These are phyloP conservation scores for Heliamphora exappendiculata DNA, from an alignment of 148 eudicot genomes.

Conservation along the genomic window DNA sequence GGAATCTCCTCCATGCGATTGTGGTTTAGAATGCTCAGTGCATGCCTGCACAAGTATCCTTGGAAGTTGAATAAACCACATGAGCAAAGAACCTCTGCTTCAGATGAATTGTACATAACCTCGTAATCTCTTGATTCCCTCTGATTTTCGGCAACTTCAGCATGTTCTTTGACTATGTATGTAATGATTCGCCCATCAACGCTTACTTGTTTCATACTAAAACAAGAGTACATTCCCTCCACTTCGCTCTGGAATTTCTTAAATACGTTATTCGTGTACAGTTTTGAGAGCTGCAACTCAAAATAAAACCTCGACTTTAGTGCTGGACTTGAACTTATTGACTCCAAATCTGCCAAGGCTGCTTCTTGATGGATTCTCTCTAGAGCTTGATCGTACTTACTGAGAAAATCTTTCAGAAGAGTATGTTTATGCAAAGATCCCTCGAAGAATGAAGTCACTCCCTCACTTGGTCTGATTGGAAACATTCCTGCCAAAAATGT, in stretches of 20 bases:
- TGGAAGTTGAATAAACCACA: constrained; percentile 32
- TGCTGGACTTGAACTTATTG: constrained; percentile 6
- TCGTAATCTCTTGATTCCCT: constrained; percentile 22
- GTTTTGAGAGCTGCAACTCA: constrained; percentile 32
- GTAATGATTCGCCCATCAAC: constrained; percentile 23
- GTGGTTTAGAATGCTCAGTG: constrained; percentile 20
- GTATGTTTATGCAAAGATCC: constrained; percentile 15
- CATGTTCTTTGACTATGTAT: constrained; percentile 25
- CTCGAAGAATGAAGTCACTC: constrained; percentile 19
- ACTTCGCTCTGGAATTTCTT: constrained; percentile 24
- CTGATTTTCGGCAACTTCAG: constrained; percentile 14
- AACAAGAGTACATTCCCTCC: constrained; percentile 27
- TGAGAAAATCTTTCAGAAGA: constrained; percentile 21
- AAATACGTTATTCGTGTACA: constrained; percentile 26
- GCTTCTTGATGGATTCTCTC: constrained; percentile 17
- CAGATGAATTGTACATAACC: constrained; percentile 23
- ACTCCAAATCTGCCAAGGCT: constrained; percentile 22
- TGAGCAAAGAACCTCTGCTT: constrained; percentile 22
- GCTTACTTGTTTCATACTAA: constrained; percentile 17
- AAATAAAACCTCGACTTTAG: constrained; percentile 20
- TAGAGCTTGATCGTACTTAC: constrained; percentile 15
- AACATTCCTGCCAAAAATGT: constrained; percentile 24
- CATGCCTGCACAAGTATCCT: constrained; percentile 33
- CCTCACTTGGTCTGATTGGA: constrained; percentile 14
- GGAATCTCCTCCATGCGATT: constrained; percentile 30